Base-by-base conservation (phyloP, 2,329 filamentous ascomycete genomes). In the Calonectria pseudoturangicola region DNA sequence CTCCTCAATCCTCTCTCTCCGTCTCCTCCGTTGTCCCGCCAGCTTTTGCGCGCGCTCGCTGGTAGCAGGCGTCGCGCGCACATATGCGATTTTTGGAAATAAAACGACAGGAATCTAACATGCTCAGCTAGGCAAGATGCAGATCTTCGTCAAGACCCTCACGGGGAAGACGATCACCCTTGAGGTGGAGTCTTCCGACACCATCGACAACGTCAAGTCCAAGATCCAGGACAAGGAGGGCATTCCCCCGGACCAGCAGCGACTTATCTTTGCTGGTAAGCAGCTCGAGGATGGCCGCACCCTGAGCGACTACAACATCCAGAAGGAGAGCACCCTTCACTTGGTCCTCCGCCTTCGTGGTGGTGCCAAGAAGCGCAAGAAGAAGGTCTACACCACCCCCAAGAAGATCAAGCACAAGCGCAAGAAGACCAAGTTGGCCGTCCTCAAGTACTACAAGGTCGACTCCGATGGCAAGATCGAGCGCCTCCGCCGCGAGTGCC, bases 401-500 rank as follows among this genome's bases (percentile, higher is more conserved):
- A 99, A 99, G 96, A 99, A 99, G 95, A 99, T 99, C 94, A 99
- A 99, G 97, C 97, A 99, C 94, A 99, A 99, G 96, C 94, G 95
- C 92, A 99, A 98, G 95, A 99, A 99, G 96, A 98, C 94, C 93
- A 99, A 99, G 94, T 91, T 99, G 88, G 97, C 97, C 85, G 96
- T 99, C 83, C 96, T 99, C 88, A 99, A 99, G 94, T 99, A 99
- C 95, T 99, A 99, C 95, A 99, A 99, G 95, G 97, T 99, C 84
- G 97, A 98, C 88, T 95, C 94, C 83, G 97, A 99, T 85, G 97
- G 97, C 89, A 98, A 98, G 94, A 98, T 99, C 84, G 97, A 99
- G 94, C 97, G 97, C 86, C 93, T 99, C 81, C 93, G 97, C 87
- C 93, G 97, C 88, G 97, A 99, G 93, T 99, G 97, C 92, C 97